phyloP scores from a whole-genome alignment of 352 stramenopile genomes.

The Hyaloperonospora brassicae region DNA sequence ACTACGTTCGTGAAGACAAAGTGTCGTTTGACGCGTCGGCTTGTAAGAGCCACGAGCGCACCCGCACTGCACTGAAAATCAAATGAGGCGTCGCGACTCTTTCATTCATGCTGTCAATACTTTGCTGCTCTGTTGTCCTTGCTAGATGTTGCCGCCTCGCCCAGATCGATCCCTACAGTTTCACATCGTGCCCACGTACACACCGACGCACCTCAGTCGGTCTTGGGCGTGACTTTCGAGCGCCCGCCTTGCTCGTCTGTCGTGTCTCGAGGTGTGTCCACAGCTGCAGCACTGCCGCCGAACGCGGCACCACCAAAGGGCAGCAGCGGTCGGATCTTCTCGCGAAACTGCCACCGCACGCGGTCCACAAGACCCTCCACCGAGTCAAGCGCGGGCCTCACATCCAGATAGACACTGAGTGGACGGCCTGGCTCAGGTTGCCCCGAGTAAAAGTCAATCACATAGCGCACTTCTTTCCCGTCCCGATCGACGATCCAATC shows the following conservation, averaged over 20 bases:
- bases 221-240: conserved; percentile 35
- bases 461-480: conserved; percentile 91
- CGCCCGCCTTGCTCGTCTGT: conserved; percentile 13
- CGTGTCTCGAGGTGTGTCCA: conserved; percentile 5
- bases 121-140: conserved; percentile 4
- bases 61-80: not conserved
- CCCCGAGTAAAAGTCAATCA: conserved; percentile 99
- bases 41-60: no score
- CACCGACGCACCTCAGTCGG: conserved; percentile 17
- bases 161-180: not conserved
- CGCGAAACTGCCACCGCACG: conserved; percentile 71
- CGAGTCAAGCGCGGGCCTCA: conserved; percentile 93
- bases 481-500: conserved; percentile 95
- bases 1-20: no score
- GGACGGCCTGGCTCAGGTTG: conserved; percentile 68
- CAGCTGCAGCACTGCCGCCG: conserved; percentile 1
- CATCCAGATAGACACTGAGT: conserved; percentile 93
- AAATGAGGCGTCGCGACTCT: conserved; percentile 8
- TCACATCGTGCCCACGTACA: conserved; percentile 2
- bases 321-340: conserved; percentile 62
- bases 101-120: conserved; percentile 16
- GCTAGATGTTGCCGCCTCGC: not conserved
- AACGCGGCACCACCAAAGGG: conserved; percentile 59
- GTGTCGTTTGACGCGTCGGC: no score
- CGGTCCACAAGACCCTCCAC: conserved; percentile 68